These are phyloP conservation scores for Saccharomycopsis fermentans DNA, from an alignment of 805 yeast species.

Conservation along the genomic window DNA sequence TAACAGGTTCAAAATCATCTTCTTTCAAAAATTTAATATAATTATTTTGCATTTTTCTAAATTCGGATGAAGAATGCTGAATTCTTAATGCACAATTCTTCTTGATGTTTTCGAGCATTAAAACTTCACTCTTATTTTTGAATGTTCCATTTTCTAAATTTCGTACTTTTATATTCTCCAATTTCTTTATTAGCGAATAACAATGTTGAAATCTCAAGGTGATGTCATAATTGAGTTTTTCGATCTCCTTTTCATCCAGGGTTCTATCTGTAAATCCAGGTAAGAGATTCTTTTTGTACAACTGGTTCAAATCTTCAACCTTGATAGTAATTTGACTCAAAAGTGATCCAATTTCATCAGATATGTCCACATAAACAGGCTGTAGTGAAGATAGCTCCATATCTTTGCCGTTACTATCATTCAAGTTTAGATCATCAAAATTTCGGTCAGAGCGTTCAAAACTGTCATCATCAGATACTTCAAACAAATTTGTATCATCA, in stretches of 20 bases:
- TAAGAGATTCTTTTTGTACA: slow-evolving; percentile 73
- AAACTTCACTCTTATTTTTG: slow-evolving; percentile 37
- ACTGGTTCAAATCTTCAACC: slow-evolving; percentile 49
- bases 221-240: slow-evolving; percentile 61
- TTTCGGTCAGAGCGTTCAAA: slow-evolving; percentile 22
- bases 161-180: slow-evolving; percentile 35
- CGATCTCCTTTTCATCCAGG: slow-evolving; percentile 67
- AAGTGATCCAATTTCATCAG: slow-evolving; percentile 58
- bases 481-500: slow-evolving; percentile 22
- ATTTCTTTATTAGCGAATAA: slow-evolving; percentile 63
- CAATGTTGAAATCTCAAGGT: slow-evolving; percentile 71
- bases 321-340: slow-evolving; percentile 42
- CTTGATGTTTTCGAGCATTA: slow-evolving; percentile 70
- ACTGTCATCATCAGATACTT: slow-evolving; percentile 25
- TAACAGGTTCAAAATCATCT: slow-evolving; percentile 50
- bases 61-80: slow-evolving; percentile 66
- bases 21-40: slow-evolving; percentile 77
- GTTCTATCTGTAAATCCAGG: slow-evolving; percentile 83
- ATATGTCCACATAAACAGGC: slow-evolving; percentile 68
- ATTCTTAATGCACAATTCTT: slow-evolving; percentile 77
- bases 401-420: slow-evolving; percentile 23
- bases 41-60: slow-evolving; percentile 80
- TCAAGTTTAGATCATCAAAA: slow-evolving; percentile 23
- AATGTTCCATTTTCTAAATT: slow-evolving; percentile 27
- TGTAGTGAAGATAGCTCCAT: slow-evolving; percentile 61